A percentile compares a stretch with the other conserved stretches of the same genome.
Conservation (phyloP, 352 stramenopile genomes). For the Globisporangium apiculatum region DNA sequence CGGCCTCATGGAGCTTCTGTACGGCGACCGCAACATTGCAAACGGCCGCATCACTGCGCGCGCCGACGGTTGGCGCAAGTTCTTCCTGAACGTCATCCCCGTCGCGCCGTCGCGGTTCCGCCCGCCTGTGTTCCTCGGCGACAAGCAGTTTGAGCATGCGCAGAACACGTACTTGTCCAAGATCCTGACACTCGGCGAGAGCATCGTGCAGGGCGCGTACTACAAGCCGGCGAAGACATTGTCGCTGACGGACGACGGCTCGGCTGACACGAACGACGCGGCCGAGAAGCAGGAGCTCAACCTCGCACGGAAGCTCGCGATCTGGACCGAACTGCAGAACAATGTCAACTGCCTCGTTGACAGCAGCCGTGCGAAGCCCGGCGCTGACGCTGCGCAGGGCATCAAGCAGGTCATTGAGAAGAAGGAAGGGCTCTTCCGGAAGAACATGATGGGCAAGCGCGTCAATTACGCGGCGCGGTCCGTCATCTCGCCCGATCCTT, state of each 20-base stretch:
- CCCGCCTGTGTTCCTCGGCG: conserved; percentile 94
- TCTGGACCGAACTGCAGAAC: conserved; percentile 98
- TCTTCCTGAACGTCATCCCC: conserved; percentile 95
- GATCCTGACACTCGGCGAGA: conserved; percentile 91
- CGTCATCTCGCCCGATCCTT: conserved; percentile 99
- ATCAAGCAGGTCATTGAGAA: conserved; percentile 99
- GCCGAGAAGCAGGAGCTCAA: conserved; percentile 57
- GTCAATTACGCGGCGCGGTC: conserved; percentile 99
- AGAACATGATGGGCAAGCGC: conserved; percentile 98
- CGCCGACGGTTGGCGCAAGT: conserved; percentile 87
- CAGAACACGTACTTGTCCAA: conserved; percentile 95
- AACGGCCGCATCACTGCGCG: conserved; percentile 36
- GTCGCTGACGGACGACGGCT: conserved; percentile 34
- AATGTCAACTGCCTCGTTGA: conserved; percentile 81
- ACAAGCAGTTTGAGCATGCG: conserved; percentile 96
- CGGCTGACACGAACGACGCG: conserved; percentile 18
- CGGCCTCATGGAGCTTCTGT: conserved; percentile 91
- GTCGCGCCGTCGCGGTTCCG: conserved; percentile 97
- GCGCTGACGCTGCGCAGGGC: conserved; percentile 69
- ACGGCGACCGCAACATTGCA: conserved; percentile 76
- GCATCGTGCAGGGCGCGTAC: conserved; percentile 75
- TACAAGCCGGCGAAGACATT: conserved; percentile 36
- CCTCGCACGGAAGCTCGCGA: conserved; percentile 87
- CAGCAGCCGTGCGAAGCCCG: conserved; percentile 66
- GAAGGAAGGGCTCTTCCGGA: conserved; percentile 99